A percentile compares a stretch with the other conserved stretches of the same genome.
These are phyloP conservation scores for Pisolithus sp. DNA, from an alignment of 768 basidiomycete genomes.

Conservation along the genomic window DNA sequence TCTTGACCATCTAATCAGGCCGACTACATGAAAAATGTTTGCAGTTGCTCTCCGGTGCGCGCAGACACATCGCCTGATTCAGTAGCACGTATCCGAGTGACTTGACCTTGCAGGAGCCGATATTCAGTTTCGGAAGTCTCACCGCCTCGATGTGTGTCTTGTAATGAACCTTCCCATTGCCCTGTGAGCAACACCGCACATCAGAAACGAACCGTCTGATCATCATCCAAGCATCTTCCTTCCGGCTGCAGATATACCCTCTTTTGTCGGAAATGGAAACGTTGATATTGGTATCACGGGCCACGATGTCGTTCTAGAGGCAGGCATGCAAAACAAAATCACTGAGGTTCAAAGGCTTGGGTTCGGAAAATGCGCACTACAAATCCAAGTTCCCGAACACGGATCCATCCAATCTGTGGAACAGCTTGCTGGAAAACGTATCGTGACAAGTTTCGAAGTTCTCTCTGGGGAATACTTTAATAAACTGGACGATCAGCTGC, in stretches of 20 bases:
- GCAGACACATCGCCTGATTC: background rate
- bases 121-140: conserved; percentile 85
- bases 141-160: conserved; percentile 89
- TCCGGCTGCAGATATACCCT: conserved; percentile 94
- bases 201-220: background rate
- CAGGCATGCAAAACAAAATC: conserved; percentile 72
- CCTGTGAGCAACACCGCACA: conserved; percentile 51
- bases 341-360: conserved; percentile 77
- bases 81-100: background rate
- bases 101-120: conserved; percentile 64
- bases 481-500: conserved; percentile 48
- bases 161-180: conserved; percentile 90
- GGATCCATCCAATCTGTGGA: conserved; percentile 64
- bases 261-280: conserved; percentile 96
- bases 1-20: conserved; percentile 38
- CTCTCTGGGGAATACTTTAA: conserved; percentile 75
- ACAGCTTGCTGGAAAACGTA: conserved; percentile 81
- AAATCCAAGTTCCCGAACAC: conserved; percentile 85
- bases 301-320: conserved; percentile 93
- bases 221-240: conserved; percentile 72
- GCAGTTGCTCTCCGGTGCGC: conserved; percentile 72
- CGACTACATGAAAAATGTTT: conserved; percentile 88
- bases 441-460: conserved; percentile 95
- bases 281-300: conserved; percentile 97
- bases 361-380: conserved; percentile 87